Percentiles rank a stretch among this genome's conserved stretches.
Evolutionary conservation across 495 filamentous ascomycete species (phyloP).

Genomic region (Tuber melanosporum): DNA sequence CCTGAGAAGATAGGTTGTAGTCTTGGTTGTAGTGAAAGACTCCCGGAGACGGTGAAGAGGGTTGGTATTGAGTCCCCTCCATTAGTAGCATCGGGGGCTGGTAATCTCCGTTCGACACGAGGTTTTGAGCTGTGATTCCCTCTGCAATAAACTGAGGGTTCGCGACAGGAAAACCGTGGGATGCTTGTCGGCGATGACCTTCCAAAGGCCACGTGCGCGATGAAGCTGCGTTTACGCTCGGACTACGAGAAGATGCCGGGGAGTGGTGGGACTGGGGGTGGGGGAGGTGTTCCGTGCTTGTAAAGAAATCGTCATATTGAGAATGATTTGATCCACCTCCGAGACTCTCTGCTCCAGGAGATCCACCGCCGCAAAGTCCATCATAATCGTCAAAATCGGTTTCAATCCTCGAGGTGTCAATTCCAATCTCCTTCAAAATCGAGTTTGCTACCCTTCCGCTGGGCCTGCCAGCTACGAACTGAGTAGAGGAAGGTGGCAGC

Average conservation of each 20-base stretch:
- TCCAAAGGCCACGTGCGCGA: conserved; percentile 1
- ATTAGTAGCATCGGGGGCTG: neutral
- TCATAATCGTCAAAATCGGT: conserved; percentile 35
- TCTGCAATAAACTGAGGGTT: neutral
- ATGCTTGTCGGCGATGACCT: neutral
- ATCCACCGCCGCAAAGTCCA: conserved; percentile 6
- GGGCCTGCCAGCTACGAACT: conserved; percentile 21
- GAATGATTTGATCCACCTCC: conserved; percentile 1
- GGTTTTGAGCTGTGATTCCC: neutral
- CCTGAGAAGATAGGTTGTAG: neutral
- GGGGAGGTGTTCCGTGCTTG: neutral
- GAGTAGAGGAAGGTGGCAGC: conserved; percentile 20
- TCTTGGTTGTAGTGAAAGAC: neutral
- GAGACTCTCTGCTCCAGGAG: neutral
- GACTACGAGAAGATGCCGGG: neutral
- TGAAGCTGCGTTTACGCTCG: neutral
- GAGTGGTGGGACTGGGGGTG: conserved; percentile 1
- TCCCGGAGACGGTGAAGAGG: neutral
- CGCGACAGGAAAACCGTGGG: neutral
- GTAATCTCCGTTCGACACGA: neutral
- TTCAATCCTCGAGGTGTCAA: conserved; percentile 32
- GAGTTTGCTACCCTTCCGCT: conserved; percentile 31
- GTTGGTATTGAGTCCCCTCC: neutral
- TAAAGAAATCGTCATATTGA: neutral
- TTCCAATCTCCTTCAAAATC: conserved; percentile 37